Base-by-base conservation (phyloP, 192 early-diverging fungal genomes). In the Entophlyctis luteolus region DNA sequence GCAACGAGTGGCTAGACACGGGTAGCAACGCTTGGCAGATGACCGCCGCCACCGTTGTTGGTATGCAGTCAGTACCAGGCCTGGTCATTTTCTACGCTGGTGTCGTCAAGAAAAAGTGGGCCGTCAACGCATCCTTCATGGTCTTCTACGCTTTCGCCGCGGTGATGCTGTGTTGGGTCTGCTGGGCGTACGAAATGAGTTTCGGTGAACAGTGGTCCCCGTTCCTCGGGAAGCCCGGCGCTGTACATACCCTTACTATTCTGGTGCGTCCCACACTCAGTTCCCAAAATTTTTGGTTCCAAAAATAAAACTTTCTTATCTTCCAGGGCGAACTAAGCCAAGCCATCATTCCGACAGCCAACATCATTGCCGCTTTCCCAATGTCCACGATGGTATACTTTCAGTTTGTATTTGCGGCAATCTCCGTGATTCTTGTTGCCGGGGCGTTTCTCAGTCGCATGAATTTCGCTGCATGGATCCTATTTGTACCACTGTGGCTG, bases 71-170 rank as follows among this genome's bases (percentile, higher is more conserved):
- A n/a, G 86, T 88, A 25, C 96, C 96, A 1, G 96, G 91, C 35
- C 86, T 98, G 29, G 96, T 93, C 3, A 88, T 94, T 77, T 93
- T 96, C 62, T 98, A 98, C 83, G 91, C 91, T 55, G 96, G 96
- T 33, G 88, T 97, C 89, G 87, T 90, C 6, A 81, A 93, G n/a
- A n/a, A n/a, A n/a, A n/a, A n/a, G n/a, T n/a, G n/a, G n/a, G n/a
- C n/a, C n/a, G n/a, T 53, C 50, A 27, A 14, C 25, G 16, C 10
- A 53, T 20, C 50, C 16, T 53, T 53, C 50, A 53, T 53, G 50
- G 14, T 12, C 4, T 53, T 53, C 50, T 53, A 53, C 29, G 50
- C 50, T 23, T 53, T 53, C 29, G 50, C 50, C 18, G 25, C 25
- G 25, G 50, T 53, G 12, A 22, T 53, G 25, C 18, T 53, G 23